Evolutionary conservation across 2,329 filamentous ascomycete species (phyloP).

Genomic region (Ophiostoma populinum): DNA sequence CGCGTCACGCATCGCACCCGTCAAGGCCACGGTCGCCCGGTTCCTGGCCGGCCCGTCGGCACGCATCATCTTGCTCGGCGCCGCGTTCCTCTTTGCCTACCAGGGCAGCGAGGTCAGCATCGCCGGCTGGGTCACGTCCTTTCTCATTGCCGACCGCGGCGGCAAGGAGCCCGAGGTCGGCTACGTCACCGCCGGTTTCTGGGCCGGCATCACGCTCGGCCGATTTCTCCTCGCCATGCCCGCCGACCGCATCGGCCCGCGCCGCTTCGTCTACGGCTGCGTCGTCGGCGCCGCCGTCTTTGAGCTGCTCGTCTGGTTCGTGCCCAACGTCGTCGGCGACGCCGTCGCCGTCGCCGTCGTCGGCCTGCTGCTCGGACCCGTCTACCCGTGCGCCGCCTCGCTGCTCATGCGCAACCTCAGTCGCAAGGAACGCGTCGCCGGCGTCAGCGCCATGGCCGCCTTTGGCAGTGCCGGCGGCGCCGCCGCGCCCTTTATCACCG

Average conservation of each 20-base stretch:
- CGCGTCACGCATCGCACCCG: too few relatives aligned
- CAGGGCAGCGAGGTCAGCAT: slow-evolving; percentile 74
- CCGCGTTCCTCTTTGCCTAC: slow-evolving; percentile 72
- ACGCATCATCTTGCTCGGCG: slow-evolving; percentile 52
- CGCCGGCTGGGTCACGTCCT: slow-evolving; percentile 75
- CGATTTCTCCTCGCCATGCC: slow-evolving; percentile 53
- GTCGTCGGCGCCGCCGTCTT: slow-evolving; percentile 45
- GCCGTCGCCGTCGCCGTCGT: slow-evolving; percentile 52
- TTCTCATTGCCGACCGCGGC: slow-evolving; percentile 54
- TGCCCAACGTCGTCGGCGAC: slow-evolving; percentile 58
- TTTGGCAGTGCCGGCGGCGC: slow-evolving; percentile 55
- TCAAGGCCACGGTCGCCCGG: slow-evolving; percentile 17
- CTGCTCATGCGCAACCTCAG: slow-evolving; percentile 45
- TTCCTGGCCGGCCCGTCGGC: slow-evolving; percentile 32
- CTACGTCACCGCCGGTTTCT: slow-evolving; percentile 59
- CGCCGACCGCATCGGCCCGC: slow-evolving; percentile 53
- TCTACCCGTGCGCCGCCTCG: slow-evolving; percentile 57
- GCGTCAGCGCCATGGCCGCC: slow-evolving; percentile 49
- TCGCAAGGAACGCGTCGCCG: slow-evolving; percentile 40
- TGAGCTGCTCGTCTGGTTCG: slow-evolving; percentile 61
- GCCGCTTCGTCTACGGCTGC: slow-evolving; percentile 46
- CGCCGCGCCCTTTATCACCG: slow-evolving; percentile 47
- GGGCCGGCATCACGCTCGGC: slow-evolving; percentile 60
- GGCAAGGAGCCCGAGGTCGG: slow-evolving; percentile 56
- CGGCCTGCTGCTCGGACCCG: slow-evolving; percentile 58